A percentile compares a stretch with the other conserved stretches of the same genome.
Conservation (phyloP, 2,329 filamentous ascomycete genomes). For the Orbilia brochopaga region DNA sequence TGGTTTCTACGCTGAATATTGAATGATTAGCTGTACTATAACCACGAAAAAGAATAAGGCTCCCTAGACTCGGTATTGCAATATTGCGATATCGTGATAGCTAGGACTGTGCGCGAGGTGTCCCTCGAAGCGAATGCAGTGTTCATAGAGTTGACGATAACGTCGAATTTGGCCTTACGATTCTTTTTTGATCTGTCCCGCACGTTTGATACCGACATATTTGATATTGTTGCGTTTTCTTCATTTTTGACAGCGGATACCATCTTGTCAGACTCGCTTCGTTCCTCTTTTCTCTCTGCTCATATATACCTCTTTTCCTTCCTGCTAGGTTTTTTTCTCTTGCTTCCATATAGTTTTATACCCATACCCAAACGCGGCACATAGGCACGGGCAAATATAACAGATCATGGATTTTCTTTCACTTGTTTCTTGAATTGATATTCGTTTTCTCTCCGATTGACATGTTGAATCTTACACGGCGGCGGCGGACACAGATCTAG, state of each 20-base stretch:
- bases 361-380: constrained; percentile 45
- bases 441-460: neutral
- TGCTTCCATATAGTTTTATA: constrained; percentile 29
- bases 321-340: constrained; percentile 25
- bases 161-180: constrained; percentile 56
- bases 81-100: constrained; percentile 62
- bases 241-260: constrained; percentile 53
- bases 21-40: constrained; percentile 18
- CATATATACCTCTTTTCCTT: constrained; percentile 47
- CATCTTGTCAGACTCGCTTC: constrained; percentile 47
- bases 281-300: constrained; percentile 53
- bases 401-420: neutral
- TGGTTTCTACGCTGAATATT: neutral
- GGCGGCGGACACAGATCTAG: neutral
- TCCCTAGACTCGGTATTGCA: constrained; percentile 71
- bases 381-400: constrained; percentile 8
- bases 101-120: constrained; percentile 53
- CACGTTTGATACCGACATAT: constrained; percentile 54
- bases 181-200: constrained; percentile 50
- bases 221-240: constrained; percentile 53
- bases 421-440: neutral
- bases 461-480: neutral
- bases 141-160: constrained; percentile 55
- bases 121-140: constrained; percentile 61
- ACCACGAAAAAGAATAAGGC: constrained; percentile 64